Evolutionary conservation across 1,284 basidiomycete species (phyloP), one percentile per base, ranked within the genome.

Genomic region (Pseudozyma tsukubaensis): DNA sequence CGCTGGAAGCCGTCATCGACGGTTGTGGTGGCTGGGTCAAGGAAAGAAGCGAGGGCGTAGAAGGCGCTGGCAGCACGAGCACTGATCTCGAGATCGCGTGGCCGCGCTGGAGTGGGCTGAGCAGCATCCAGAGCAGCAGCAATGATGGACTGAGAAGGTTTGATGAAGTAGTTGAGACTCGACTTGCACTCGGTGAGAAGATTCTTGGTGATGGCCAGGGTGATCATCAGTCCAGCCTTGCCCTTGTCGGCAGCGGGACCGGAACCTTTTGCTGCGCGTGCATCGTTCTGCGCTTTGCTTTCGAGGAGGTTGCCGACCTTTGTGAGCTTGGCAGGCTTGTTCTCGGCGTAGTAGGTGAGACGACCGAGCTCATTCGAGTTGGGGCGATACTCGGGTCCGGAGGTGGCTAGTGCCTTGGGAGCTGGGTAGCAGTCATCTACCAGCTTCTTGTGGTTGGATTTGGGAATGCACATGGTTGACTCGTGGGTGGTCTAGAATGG

Each of bases 361-460:
- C 92, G 90, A 58, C 93, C 94, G 36, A 97, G 88, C 82, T 97
- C 94, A 84, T 97, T 94, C 50, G 77, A 68, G 59, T 83, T 84
- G 50, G 84, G 82, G 35, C 82, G 71, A 59, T 91, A 96, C 59
- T 93, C 91, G 37, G 92, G 91, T 29, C 89, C 91, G 10, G 92
- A 88, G 34, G 91, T 89, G 50, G 91, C 86, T 47, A 96, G 88
- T 10, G 91, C 89, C 75, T 94, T 92, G 59, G 90, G 87, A 2
- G 92, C 89, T 7, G 96, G 96, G 85, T 97, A 98, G 86, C 94
- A 97, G 59, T 93, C 91, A 64, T 90, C 89, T 82, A 98, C 89
- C 68, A 97, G 91, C 75, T 90, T 90, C 81, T 93, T 89, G 86
- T 95, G 94, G 86, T 93, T 91, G 68, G 93, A 90, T 68, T 91